These are phyloP conservation scores for Phytophthora aleatoria DNA, from an alignment of 352 stramenopile genomes.

Conservation along the genomic window DNA sequence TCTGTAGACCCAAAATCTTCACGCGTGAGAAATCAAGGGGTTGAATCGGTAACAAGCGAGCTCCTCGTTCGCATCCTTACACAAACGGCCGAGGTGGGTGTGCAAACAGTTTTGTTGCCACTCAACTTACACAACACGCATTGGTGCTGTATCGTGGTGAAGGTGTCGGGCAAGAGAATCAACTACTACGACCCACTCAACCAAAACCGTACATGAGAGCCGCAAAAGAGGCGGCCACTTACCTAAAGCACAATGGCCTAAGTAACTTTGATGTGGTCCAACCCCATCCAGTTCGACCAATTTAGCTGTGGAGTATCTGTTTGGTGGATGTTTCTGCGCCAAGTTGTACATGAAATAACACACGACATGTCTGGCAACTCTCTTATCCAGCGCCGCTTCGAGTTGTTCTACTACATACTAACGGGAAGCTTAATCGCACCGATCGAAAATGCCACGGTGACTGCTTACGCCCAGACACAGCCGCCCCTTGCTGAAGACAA, in stretches of 20 bases:
- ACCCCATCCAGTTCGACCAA: constrained; percentile 18
- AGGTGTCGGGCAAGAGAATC: not conserved
- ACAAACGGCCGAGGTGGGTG: not conserved
- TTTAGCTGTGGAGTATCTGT: constrained; percentile 29
- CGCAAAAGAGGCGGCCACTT: not conserved
- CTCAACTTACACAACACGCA: constrained; percentile 18
- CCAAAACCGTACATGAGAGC: constrained; percentile 1
- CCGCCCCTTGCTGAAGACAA: no score
- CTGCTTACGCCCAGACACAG: no score
- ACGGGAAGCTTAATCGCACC: not conserved
- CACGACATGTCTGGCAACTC: constrained; percentile 7
- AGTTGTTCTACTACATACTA: constrained; percentile 25
- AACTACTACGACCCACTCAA: constrained; percentile 14
- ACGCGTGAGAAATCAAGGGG: no score
- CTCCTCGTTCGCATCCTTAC: not conserved
- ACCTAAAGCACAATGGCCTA: not conserved
- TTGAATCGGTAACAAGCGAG: no score
- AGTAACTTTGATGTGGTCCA: constrained; percentile 9
- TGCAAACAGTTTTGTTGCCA: constrained; percentile 4
- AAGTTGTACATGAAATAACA: not conserved
- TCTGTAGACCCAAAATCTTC: no score
- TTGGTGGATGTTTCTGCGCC: constrained; percentile 18
- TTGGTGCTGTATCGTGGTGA: constrained; percentile 16
- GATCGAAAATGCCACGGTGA: not conserved
- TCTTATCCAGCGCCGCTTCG: constrained; percentile 8